Evolutionary conservation across 2,329 filamentous ascomycete genomes (phyloP), one percentile per base, ranked within the genome.

Genomic region (Thermochaetoides dissita): DNA sequence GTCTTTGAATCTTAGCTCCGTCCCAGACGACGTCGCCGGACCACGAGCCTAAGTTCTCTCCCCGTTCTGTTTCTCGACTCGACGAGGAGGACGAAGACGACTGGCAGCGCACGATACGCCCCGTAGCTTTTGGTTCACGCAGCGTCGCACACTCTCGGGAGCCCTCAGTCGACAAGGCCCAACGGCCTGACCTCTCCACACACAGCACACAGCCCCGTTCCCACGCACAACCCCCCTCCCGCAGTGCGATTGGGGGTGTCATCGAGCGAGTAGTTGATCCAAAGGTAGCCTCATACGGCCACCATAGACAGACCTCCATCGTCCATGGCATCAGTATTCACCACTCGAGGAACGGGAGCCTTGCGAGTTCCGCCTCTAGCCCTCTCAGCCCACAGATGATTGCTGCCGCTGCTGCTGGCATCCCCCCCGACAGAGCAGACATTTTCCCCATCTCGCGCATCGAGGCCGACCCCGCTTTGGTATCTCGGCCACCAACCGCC

Each of bases 221-320:
- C 36, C 66, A 67, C 51, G 55, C 59, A 32, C 55, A 63, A 32
- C 55, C 63, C 32, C 52, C 62, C 31, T 60, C 65, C 43, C 66
- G 69, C 47, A 56, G 60, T 29, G 61, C 54, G 34, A 53, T 67
- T 28, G 63, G 59, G 43, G 60, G 59, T 30, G 58, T 68, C 39
- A 59, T 69, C 45, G 72, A 76, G 52, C 67, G 72, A 50, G 57
- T 66, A n/a, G 61, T 69, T 46, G 75, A 79, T 51, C 67, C 65
- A 38, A 79, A 77, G 56, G 61, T 63, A 36, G 64, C 64, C 31
- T 56, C 67, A 24, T 79, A 96, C 68, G 85, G 84, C 46, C 88
- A 98, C 61, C 87, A 96, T 63, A 81, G 91, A 42, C 87, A 98
- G 65, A 94, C 89, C 1, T 96, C 89, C 38, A 95, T 96, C 53